A percentile compares a stretch with the other conserved stretches of the same genome.
Evolutionary conservation across 345 rosid species (phyloP).

Genomic region (Euphorbia lathyris): DNA sequence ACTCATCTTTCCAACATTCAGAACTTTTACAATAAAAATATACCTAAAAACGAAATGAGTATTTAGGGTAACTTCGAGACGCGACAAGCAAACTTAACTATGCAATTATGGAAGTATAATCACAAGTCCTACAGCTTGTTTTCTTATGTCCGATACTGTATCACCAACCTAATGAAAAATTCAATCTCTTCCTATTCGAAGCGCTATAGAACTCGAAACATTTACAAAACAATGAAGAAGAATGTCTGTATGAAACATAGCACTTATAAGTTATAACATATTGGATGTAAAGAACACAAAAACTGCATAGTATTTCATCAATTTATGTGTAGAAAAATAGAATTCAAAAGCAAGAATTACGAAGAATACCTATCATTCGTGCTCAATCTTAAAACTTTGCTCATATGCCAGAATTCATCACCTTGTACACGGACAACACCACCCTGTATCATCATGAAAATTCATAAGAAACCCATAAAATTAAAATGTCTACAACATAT

Average conservation of each 20-base stretch:
- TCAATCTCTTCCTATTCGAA: background rate
- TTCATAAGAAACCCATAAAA: background rate
- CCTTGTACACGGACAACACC: conserved; percentile 64
- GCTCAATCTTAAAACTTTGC: conserved; percentile 65
- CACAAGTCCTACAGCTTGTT: background rate
- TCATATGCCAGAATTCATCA: conserved; percentile 88
- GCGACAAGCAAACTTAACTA: background rate
- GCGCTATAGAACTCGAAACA: background rate
- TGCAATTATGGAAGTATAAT: background rate
- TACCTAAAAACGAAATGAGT: background rate
- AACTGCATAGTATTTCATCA: background rate
- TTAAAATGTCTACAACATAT: too few relatives aligned
- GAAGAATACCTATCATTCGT: conserved; percentile 46
- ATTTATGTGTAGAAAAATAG: background rate
- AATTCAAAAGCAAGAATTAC: background rate
- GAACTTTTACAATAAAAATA: background rate
- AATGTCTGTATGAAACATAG: background rate
- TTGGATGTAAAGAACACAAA: too few relatives aligned
- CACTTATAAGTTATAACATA: too few relatives aligned
- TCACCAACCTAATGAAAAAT: background rate
- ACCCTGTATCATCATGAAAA: conserved; percentile 42
- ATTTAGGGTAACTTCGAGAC: background rate
- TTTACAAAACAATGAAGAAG: background rate
- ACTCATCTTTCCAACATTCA: background rate
- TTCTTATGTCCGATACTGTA: background rate